These are phyloP conservation scores for Entrophospora sp. DNA, from an alignment of 192 early-diverging fungal species.

Conservation along the genomic window DNA sequence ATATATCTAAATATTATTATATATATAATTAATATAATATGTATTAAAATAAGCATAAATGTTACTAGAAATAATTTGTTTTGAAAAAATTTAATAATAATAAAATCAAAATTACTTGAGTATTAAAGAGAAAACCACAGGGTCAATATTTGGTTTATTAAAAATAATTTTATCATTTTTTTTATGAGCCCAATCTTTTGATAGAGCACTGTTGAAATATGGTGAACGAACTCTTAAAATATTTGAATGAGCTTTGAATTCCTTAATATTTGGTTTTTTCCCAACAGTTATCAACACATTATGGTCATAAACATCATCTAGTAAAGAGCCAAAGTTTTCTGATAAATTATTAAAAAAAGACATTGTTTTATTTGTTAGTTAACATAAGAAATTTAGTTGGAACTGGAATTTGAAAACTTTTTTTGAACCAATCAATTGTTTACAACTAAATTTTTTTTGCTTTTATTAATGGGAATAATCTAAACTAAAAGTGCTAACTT, in stretches of 20 bases:
- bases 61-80: background rate
- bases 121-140: constrained; percentile 12
- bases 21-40: background rate
- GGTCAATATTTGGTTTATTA: constrained; percentile 17
- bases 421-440: no score
- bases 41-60: background rate
- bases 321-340: background rate
- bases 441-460: no score
- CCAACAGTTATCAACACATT: constrained; percentile 12
- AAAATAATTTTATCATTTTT: constrained; percentile 5
- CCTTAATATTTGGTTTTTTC: background rate
- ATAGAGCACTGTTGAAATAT: constrained; percentile 11
- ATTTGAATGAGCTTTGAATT: constrained; percentile 10
- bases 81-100: background rate
- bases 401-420: no score
- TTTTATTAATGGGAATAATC: no score
- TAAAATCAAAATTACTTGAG: background rate
- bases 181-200: constrained; percentile 4
- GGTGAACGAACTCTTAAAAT: background rate
- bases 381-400: no score
- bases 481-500: no score
- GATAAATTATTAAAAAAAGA: background rate
- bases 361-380: background rate
- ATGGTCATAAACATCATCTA: background rate
- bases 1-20: background rate